phyloP scores from a whole-genome alignment of 2,329 filamentous ascomycete genomes.

The Apiospora phragmitis region DNA sequence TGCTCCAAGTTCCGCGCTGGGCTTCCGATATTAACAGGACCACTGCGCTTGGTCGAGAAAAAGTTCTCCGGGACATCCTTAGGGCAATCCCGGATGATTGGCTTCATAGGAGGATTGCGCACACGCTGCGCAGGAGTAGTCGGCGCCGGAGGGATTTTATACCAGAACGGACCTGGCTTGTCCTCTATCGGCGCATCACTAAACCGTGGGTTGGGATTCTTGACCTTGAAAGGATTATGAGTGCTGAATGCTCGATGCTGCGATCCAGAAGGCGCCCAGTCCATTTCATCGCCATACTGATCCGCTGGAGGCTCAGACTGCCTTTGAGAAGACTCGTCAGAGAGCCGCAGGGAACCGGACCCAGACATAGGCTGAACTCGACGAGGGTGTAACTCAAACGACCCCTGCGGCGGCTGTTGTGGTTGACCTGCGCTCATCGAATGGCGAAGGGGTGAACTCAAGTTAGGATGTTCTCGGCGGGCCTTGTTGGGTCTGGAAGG shows the following conservation, averaged over 20 bases:
- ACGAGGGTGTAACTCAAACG: slow-evolving; percentile 9
- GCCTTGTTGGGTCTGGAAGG: background rate
- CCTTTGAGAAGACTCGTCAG: slow-evolving; percentile 13
- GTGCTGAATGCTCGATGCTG: slow-evolving; percentile 56
- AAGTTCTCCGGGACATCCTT: slow-evolving; percentile 50
- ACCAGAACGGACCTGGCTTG: slow-evolving; percentile 62
- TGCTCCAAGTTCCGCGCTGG: background rate
- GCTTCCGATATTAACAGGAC: slow-evolving; percentile 25
- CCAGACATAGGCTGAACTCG: slow-evolving; percentile 13
- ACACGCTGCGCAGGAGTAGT: slow-evolving; percentile 63
- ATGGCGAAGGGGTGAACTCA: background rate
- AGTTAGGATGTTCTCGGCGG: background rate
- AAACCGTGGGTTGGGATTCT: slow-evolving; percentile 45
- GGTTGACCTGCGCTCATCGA: background rate
- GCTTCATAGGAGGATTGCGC: slow-evolving; percentile 61
- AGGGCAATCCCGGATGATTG: slow-evolving; percentile 49
- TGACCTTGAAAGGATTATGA: slow-evolving; percentile 38
- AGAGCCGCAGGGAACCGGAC: slow-evolving; percentile 22
- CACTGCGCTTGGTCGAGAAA: slow-evolving; percentile 37
- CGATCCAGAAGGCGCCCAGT: slow-evolving; percentile 68
- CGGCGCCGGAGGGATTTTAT: slow-evolving; percentile 68
- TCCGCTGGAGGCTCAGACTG: slow-evolving; percentile 20
- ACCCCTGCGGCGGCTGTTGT: slow-evolving; percentile 11
- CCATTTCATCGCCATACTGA: slow-evolving; percentile 64
- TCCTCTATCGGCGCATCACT: slow-evolving; percentile 45